Evolutionary conservation across 116 monocot species (phyloP).

Genomic region (Phalaenopsis hybrid): DNA sequence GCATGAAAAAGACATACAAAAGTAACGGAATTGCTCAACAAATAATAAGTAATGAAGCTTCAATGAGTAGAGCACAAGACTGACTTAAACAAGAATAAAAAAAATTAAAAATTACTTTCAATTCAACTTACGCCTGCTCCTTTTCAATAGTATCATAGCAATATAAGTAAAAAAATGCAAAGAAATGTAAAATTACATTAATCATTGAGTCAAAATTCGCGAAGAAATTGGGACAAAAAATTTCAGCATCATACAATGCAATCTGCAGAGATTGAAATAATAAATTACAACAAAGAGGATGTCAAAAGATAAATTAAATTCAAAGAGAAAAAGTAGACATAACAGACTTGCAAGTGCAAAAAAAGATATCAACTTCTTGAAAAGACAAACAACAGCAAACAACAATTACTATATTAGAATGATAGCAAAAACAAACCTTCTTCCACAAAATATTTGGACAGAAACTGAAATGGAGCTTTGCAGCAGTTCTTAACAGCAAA

Average conservation of each 20-base stretch:
- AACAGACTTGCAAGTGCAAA: not conserved
- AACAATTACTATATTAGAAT: not conserved
- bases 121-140: not conserved
- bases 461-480: conserved; percentile 45
- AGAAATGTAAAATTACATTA: not conserved
- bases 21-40: not conserved
- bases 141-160: not conserved
- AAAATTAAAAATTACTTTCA: not conserved
- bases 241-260: not conserved
- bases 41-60: not conserved
- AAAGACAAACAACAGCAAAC: not conserved
- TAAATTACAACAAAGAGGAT: not conserved
- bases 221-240: not conserved
- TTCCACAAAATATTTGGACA: conserved; percentile 62
- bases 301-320: not conserved
- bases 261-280: not conserved
- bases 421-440: conserved; percentile 48
- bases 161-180: not conserved
- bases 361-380: not conserved
- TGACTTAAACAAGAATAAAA: not conserved
- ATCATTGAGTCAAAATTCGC: too few species aligned
- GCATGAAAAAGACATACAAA: not conserved
- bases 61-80: not conserved
- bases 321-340: not conserved
- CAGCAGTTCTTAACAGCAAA: conserved; percentile 51